Percentiles rank a stretch among this genome's conserved stretches.
Conservation (phyloP, 176 grass and related monocot genomes). For the Themeda triandra region DNA sequence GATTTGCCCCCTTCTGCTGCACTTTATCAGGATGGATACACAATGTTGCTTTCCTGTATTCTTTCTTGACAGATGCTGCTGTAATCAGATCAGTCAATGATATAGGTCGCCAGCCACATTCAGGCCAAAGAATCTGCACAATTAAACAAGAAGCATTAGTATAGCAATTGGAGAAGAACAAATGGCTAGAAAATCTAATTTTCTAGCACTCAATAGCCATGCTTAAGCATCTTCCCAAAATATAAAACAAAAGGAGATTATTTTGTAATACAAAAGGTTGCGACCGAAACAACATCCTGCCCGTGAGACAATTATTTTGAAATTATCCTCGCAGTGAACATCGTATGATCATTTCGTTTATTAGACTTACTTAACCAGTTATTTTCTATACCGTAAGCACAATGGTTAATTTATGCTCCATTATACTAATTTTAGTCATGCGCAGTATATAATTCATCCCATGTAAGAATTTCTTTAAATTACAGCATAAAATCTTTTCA, state of each 20-base stretch:
- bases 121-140: slow-evolving; percentile 57
- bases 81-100: slow-evolving; percentile 61
- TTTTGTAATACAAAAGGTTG: not conserved
- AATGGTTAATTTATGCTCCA: not conserved
- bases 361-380: not conserved
- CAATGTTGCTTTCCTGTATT: slow-evolving; percentile 57
- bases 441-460: not conserved
- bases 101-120: slow-evolving; percentile 56
- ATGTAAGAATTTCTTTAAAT: not conserved
- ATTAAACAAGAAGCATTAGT: not conserved
- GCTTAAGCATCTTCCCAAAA: not conserved
- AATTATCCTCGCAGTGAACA: not conserved
- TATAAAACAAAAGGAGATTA: not conserved
- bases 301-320: not conserved
- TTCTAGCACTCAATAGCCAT: not conserved
- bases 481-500: not conserved
- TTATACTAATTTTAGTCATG: not conserved
- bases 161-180: not conserved
- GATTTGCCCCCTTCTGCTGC: slow-evolving; percentile 55
- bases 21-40: slow-evolving; percentile 68
- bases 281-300: not conserved
- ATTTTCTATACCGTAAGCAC: not conserved
- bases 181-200: not conserved
- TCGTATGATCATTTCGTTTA: not conserved
- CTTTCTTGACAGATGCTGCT: slow-evolving; percentile 54